Evolutionary conservation across 2,329 filamentous ascomycete genomes (phyloP).

Genomic region (Pyrenophora seminiperda): DNA sequence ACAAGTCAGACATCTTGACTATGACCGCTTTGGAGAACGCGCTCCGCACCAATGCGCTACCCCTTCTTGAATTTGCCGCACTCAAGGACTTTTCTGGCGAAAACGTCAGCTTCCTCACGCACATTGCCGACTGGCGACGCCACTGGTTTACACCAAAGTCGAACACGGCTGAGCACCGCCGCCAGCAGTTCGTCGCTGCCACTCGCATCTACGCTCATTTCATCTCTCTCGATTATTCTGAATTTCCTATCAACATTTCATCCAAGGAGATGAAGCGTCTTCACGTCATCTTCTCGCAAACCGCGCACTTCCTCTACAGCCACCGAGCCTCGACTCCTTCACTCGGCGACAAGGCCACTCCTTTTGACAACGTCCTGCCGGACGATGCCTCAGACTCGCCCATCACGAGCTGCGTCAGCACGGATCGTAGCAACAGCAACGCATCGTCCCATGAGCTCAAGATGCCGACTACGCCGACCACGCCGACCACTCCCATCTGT

Average conservation of each 20-base stretch:
- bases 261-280: slow-evolving; percentile 37
- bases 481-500: slow-evolving; percentile 11
- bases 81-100: slow-evolving; percentile 43
- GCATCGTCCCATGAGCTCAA: slow-evolving; percentile 27
- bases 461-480: neutral
- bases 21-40: slow-evolving; percentile 44
- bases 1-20: slow-evolving; percentile 40
- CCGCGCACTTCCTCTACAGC: slow-evolving; percentile 29
- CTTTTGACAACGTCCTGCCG: slow-evolving; percentile 33
- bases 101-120: slow-evolving; percentile 44
- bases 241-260: slow-evolving; percentile 46
- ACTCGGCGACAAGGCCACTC: slow-evolving; percentile 30
- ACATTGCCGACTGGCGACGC: slow-evolving; percentile 42
- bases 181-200: slow-evolving; percentile 37
- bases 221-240: slow-evolving; percentile 41
- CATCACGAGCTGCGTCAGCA: slow-evolving; percentile 8
- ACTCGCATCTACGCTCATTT: slow-evolving; percentile 43
- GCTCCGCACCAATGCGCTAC: slow-evolving; percentile 36
- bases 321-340: slow-evolving; percentile 24
- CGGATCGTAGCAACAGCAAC: slow-evolving; percentile 10
- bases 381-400: slow-evolving; percentile 17
- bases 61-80: slow-evolving; percentile 41
- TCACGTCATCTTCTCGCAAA: slow-evolving; percentile 31
- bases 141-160: slow-evolving; percentile 34
- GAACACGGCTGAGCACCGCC: slow-evolving; percentile 29